A percentile compares a stretch with the other conserved stretches of the same genome.
These are phyloP conservation scores for Agrocybe chaxingu DNA, from an alignment of 768 basidiomycete genomes.

Conservation along the genomic window DNA sequence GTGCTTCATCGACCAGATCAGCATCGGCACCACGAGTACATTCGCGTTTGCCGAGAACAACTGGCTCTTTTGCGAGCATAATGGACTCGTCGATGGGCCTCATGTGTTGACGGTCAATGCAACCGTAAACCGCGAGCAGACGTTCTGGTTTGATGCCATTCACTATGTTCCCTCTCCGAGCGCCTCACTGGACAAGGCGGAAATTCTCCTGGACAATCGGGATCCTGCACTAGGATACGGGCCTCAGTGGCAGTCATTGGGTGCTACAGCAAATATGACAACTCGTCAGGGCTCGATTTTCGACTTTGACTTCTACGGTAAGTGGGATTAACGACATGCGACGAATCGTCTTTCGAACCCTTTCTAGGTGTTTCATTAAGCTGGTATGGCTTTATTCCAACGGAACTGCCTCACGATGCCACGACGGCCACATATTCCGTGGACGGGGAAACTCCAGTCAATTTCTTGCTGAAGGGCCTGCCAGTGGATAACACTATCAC, in stretches of 20 bases:
- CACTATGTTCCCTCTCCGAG: conserved; percentile 22
- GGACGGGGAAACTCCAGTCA: conserved; percentile 14
- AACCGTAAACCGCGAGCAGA: conserved; percentile 14
- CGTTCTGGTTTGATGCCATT: conserved; percentile 28
- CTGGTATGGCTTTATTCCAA: conserved; percentile 22
- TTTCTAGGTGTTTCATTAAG: conserved; percentile 17
- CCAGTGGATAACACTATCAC: conserved; percentile 4
- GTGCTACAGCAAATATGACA: conserved; percentile 17
- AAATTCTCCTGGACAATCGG: conserved; percentile 14
- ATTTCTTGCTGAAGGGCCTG: conserved; percentile 20
- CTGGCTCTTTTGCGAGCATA: conserved; percentile 19
- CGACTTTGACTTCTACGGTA: conserved; percentile 22
- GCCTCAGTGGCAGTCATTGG: conserved; percentile 18
- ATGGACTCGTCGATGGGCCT: conserved; percentile 16
- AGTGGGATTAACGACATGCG: background rate
- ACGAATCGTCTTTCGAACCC: background rate
- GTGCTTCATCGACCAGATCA: conserved; percentile 21
- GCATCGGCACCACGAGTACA: conserved; percentile 13
- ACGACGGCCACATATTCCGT: conserved; percentile 19
- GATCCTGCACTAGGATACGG: conserved; percentile 20
- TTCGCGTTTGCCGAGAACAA: conserved; percentile 21
- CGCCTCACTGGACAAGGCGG: conserved; percentile 12
- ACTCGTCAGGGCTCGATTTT: conserved; percentile 9
- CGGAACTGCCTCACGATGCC: conserved; percentile 12
- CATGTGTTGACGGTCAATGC: conserved; percentile 23